Base-by-base conservation (phyloP, 1,284 basidiomycete genomes). In the Athelia sp. region DNA sequence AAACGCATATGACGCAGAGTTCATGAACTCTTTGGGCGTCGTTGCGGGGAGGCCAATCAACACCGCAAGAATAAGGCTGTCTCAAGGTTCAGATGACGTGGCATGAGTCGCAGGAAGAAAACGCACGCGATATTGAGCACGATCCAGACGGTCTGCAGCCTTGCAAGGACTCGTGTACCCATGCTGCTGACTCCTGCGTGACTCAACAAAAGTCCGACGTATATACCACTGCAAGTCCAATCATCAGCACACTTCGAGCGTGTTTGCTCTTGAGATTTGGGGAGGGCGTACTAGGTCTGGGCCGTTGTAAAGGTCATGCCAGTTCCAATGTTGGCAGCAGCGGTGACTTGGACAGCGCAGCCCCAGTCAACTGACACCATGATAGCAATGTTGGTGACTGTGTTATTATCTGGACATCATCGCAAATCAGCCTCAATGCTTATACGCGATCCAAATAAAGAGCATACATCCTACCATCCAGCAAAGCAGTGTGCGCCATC, bases 311-410 rank as follows among this genome's bases (percentile, higher is more conserved):
- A 88, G 2, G 58, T 65, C 42, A 71, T 71, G 18, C 71, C 67
- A 8, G 80, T 74, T 1, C 79, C 79, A 40, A 89, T 85, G 46
- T 69, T 79, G 1, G 71, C 79, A 1, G 82, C 85, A 8, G 85
- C 86, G 68, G 81, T 79, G 26, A 89, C 67, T 58, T 89, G 86
- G 1, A 87, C 73, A 0, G 87, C 82, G 45, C 79, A 82, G 22
- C 82, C 88, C 87, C 87, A 92, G 53, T 87, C 84, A 23, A 89
- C 81, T 0, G 86, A 87, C 0, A 89, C 86, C 1, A 89, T 72
- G 3, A 76, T 64, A 0, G 86, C 68, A 48, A 91, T 78, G 18
- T 79, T 81, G 1, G 86, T 88, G 34, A 92, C 73, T 0, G 86
- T 87, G 53, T 89, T 89, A 6, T 66, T 58, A 45, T 73, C 71